Evolutionary conservation across 2,329 filamentous ascomycete genomes (phyloP).

Genomic region (Exophiala lecanii-corni): DNA sequence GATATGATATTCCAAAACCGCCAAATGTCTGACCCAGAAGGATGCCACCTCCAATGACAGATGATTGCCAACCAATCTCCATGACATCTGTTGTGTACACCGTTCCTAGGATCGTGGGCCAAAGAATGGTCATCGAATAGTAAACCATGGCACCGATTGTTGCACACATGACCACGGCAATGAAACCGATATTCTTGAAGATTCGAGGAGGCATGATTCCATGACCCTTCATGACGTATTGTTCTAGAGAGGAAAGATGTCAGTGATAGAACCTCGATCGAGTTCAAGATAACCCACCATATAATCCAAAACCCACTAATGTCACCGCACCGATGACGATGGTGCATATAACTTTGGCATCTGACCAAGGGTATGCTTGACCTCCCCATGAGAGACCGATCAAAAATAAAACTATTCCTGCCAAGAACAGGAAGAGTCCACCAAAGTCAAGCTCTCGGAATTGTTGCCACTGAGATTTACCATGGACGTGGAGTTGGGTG

Average conservation of each 20-base stretch:
- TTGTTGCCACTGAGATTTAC: slow-evolving; percentile 31
- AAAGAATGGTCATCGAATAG: slow-evolving; percentile 42
- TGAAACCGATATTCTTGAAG: slow-evolving; percentile 2
- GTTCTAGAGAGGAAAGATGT: not conserved
- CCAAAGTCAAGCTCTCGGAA: slow-evolving; percentile 43
- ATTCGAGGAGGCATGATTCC: slow-evolving; percentile 3
- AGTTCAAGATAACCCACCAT: slow-evolving; percentile 28
- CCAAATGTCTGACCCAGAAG: slow-evolving; percentile 25
- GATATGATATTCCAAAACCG: slow-evolving; percentile 21
- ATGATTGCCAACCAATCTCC: slow-evolving; percentile 2
- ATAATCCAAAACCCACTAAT: slow-evolving; percentile 35
- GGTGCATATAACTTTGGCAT: slow-evolving; percentile 32
- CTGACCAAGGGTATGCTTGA: slow-evolving; percentile 39
- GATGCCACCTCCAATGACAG: slow-evolving; percentile 1
- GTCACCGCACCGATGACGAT: slow-evolving; percentile 36
- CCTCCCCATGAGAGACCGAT: slow-evolving; percentile 43
- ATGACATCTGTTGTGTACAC: slow-evolving; percentile 33
- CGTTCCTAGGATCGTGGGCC: slow-evolving; percentile 40
- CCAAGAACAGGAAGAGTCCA: slow-evolving; percentile 40
- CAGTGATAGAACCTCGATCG: slow-evolving; percentile 27
- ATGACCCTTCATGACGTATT: slow-evolving; percentile 3
- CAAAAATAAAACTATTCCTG: slow-evolving; percentile 39
- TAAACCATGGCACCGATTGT: slow-evolving; percentile 43
- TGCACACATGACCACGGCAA: slow-evolving; percentile 26
- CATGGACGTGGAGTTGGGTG: slow-evolving; percentile 36